Conservation (phyloP, 441 rosid genomes). For the Croton laevigatus region DNA sequence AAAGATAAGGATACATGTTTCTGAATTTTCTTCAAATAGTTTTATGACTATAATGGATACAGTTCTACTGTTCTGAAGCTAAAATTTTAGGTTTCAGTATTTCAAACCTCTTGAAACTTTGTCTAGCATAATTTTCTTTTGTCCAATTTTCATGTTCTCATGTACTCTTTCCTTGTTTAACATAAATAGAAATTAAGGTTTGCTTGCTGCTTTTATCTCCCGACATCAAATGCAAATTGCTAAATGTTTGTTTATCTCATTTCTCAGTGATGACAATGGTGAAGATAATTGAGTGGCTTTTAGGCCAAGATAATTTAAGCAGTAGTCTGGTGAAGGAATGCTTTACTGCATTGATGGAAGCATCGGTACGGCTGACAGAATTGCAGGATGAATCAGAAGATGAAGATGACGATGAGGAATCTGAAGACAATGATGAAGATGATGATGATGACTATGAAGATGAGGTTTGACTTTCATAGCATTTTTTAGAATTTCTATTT, state of each 20-base stretch:
- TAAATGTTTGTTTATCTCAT: slow-evolving; percentile 34
- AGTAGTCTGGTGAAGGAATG: slow-evolving; percentile 45
- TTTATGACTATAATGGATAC: background rate
- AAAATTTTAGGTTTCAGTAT: background rate
- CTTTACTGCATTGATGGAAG: slow-evolving; percentile 59
- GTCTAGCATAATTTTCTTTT: background rate
- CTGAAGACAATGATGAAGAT: slow-evolving; percentile 43
- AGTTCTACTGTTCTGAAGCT: background rate
- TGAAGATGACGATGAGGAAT: slow-evolving; percentile 49
- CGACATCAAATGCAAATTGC: background rate
- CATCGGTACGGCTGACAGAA: slow-evolving; percentile 53
- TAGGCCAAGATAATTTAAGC: slow-evolving; percentile 41
- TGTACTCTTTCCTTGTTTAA: background rate
- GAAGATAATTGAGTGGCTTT: slow-evolving; percentile 59
- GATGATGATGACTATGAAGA: slow-evolving; percentile 49
- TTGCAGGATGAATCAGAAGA: slow-evolving; percentile 51
- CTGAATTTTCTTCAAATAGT: background rate
- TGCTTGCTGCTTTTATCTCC: background rate
- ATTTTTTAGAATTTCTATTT: background rate
- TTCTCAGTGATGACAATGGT: slow-evolving; percentile 62
- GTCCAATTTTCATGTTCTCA: background rate
- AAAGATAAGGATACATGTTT: background rate
- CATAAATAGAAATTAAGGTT: background rate
- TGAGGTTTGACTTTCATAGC: slow-evolving; percentile 41
- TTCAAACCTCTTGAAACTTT: background rate